These are phyloP conservation scores for Saccharomycopsis sp. DNA, from an alignment of 805 yeast species.

Conservation along the genomic window DNA sequence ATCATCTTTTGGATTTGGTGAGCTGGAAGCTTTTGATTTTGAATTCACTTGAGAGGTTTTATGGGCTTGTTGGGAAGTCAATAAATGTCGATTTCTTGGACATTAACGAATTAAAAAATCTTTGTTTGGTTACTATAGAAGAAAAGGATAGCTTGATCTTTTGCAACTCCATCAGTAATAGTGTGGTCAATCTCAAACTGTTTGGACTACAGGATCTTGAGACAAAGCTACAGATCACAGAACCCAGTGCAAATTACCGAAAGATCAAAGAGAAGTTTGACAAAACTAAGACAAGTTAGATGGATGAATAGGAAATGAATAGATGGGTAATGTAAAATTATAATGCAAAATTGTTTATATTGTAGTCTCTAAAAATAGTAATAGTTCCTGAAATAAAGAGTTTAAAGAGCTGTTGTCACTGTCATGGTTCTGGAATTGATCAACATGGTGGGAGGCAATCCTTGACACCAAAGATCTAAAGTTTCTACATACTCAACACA, in stretches of 20 bases:
- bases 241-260: not conserved
- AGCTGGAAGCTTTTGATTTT: slow-evolving; percentile 36
- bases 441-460: slow-evolving; percentile 74
- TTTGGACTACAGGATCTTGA: not conserved
- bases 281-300: not conserved
- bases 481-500: slow-evolving; percentile 71
- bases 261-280: not conserved
- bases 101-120: slow-evolving; percentile 19
- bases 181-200: not conserved
- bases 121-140: not conserved
- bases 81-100: slow-evolving; percentile 30
- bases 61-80: slow-evolving; percentile 38
- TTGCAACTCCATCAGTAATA: not conserved
- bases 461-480: slow-evolving; percentile 74
- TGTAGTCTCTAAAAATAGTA: no score
- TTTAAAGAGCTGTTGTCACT: slow-evolving; percentile 81
- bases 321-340: not conserved
- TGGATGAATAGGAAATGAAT: not conserved
- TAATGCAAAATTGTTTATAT: not conserved
- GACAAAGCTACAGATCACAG: not conserved
- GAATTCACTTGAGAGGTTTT: slow-evolving; percentile 31
- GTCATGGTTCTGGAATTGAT: slow-evolving; percentile 92
- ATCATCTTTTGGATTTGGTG: slow-evolving; percentile 25
- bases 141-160: not conserved
- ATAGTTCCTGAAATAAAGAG: not conserved